These are phyloP conservation scores for Eudorina sp. DNA, from an alignment of 139 green algal genomes.

Conservation along the genomic window DNA sequence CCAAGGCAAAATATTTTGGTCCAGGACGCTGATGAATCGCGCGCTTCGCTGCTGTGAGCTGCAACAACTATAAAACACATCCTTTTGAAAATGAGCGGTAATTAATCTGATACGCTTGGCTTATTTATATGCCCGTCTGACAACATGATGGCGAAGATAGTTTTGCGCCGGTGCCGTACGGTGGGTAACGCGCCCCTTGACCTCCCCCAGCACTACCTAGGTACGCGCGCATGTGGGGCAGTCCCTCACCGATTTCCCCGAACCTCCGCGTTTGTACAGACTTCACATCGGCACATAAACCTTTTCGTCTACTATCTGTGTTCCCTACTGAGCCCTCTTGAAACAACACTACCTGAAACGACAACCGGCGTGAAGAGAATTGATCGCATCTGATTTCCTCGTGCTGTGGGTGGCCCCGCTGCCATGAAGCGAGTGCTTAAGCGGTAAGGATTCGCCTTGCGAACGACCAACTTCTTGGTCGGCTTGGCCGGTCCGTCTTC, in stretches of 20 bases:
- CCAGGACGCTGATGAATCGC: too few species aligned
- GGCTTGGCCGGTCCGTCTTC: background rate
- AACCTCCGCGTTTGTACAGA: background rate
- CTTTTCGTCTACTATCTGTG: conserved; percentile 17
- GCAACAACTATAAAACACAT: too few species aligned
- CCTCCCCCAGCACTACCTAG: background rate
- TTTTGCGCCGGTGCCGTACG: background rate
- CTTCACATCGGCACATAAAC: background rate
- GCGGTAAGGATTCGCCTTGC: background rate
- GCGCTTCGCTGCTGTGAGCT: too few species aligned
- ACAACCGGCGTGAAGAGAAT: background rate
- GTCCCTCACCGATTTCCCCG: background rate
- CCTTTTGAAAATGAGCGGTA: too few species aligned
- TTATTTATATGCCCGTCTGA: too few species aligned
- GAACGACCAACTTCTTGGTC: too few species aligned
- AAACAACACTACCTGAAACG: conserved; percentile 10
- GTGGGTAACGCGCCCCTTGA: background rate
- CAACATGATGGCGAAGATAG: too few species aligned
- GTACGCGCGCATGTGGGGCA: too few species aligned
- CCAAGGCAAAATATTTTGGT: too few species aligned
- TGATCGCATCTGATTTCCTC: background rate
- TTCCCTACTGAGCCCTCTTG: background rate
- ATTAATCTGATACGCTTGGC: too few species aligned
- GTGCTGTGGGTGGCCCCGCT: background rate
- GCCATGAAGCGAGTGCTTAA: conserved; percentile 16